A percentile compares a stretch with the other conserved stretches of the same genome.
phyloP scores from a whole-genome alignment of 768 basidiomycete species.

The Hydnomerulius pinastri region DNA sequence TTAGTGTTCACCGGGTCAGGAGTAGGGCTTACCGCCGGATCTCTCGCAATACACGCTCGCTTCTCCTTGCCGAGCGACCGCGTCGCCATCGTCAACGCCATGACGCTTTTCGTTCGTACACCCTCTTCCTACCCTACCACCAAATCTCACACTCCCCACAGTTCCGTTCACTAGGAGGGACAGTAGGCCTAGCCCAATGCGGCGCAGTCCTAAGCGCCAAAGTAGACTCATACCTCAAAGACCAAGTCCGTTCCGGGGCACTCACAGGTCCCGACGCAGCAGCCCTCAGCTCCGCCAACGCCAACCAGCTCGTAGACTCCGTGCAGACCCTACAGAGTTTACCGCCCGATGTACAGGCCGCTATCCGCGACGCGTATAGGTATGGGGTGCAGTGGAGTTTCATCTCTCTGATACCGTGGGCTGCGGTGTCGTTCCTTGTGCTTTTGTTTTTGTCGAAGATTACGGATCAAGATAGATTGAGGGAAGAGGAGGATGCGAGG shows the following conservation, averaged over 20 bases:
- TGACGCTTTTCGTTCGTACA: slow-evolving; percentile 41
- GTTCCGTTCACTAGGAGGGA: slow-evolving; percentile 44
- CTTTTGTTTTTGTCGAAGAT: slow-evolving; percentile 37
- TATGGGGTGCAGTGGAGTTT: slow-evolving; percentile 39
- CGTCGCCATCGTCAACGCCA: slow-evolving; percentile 41
- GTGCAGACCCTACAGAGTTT: slow-evolving; percentile 33
- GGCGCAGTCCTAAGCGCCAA: slow-evolving; percentile 42
- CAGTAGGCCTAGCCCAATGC: slow-evolving; percentile 46
- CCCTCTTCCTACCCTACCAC: not conserved
- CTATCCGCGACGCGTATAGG: slow-evolving; percentile 38
- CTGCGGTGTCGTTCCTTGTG: slow-evolving; percentile 29
- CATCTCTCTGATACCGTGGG: slow-evolving; percentile 45
- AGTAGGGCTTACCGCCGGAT: slow-evolving; percentile 37
- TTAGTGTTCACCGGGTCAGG: slow-evolving; percentile 41
- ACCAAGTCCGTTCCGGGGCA: slow-evolving; percentile 28
- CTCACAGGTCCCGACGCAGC: slow-evolving; percentile 25
- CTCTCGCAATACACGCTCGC: slow-evolving; percentile 39
- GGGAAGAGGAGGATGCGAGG: not conserved
- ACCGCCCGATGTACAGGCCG: slow-evolving; percentile 26
- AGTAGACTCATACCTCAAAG: slow-evolving; percentile 30
- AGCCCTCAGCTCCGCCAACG: slow-evolving; percentile 19
- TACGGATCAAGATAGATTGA: slow-evolving; percentile 24
- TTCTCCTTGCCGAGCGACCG: slow-evolving; percentile 37
- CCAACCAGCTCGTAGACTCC: slow-evolving; percentile 26
- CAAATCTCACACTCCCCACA: slow-evolving; percentile 12